Conservation (phyloP, 1,284 basidiomycete genomes). For the Trametes polyzona region DNA sequence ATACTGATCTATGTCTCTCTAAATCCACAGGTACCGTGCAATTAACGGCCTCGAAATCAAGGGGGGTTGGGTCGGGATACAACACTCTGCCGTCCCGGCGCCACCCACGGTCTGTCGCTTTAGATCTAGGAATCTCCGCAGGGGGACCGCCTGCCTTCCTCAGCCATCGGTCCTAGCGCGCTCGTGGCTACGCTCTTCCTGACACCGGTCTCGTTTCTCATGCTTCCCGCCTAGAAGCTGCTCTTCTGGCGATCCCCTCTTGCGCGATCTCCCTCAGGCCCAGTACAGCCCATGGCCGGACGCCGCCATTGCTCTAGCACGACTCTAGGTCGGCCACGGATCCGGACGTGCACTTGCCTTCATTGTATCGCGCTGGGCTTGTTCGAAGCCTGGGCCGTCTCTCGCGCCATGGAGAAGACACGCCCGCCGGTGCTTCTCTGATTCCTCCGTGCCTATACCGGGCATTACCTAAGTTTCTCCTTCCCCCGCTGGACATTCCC, state of each 20-base stretch:
- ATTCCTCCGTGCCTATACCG: slow-evolving; percentile 21
- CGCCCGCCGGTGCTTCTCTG: slow-evolving; percentile 1
- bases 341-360: too few relatives aligned
- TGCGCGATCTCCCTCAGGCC: not conserved
- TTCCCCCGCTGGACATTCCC: not conserved
- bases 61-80: not conserved
- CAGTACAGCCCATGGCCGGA: not conserved
- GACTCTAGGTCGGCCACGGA: too few relatives aligned
- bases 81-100: not conserved
- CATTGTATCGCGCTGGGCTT: not conserved
- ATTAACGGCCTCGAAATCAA: too few relatives aligned
- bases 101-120: slow-evolving; percentile 17
- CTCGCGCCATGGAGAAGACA: not conserved
- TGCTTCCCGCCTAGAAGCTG: slow-evolving; percentile 1
- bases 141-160: slow-evolving; percentile 8
- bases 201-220: slow-evolving; percentile 19
- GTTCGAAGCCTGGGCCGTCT: not conserved
- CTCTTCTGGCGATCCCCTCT: not conserved
- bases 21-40: too few relatives aligned
- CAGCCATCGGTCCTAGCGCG: slow-evolving; percentile 10
- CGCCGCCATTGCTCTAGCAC: too few relatives aligned
- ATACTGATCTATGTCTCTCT: too few relatives aligned
- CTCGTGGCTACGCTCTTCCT: slow-evolving; percentile 14
- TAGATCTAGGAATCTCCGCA: slow-evolving; percentile 19
- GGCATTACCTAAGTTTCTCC: slow-evolving; percentile 21